A percentile compares a stretch with the other conserved stretches of the same genome.
phyloP scores from a whole-genome alignment of 495 filamentous ascomycete species.

The Letharia lupina region DNA sequence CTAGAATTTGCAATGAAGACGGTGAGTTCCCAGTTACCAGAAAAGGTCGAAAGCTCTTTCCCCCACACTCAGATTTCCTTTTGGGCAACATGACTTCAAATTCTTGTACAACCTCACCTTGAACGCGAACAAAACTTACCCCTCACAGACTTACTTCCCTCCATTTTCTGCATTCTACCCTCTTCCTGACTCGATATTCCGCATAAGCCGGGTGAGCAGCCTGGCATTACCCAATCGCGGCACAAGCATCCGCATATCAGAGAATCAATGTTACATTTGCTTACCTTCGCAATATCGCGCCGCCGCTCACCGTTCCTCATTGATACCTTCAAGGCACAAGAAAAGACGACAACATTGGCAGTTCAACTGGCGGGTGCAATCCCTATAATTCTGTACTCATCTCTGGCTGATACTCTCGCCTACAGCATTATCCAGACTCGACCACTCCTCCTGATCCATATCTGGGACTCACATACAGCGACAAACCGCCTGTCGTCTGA shows the following conservation, averaged over 20 bases:
- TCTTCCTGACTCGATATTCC: neutral
- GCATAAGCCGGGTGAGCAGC: neutral
- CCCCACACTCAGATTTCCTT: neutral
- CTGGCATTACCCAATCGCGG: neutral
- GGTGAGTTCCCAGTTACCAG: neutral
- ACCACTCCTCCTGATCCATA: neutral
- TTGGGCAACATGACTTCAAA: neutral
- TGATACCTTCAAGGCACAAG: neutral
- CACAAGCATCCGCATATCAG: neutral
- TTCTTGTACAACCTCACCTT: neutral
- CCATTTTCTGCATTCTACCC: neutral
- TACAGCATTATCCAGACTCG: neutral
- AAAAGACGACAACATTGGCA: neutral
- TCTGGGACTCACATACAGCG: neutral
- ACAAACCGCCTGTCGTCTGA: neutral
- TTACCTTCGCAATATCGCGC: neutral
- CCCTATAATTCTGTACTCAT: neutral
- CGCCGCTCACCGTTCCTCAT: neutral
- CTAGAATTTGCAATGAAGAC: neutral
- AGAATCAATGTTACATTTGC: slow-evolving; percentile 4
- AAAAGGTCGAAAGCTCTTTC: neutral
- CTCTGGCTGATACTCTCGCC: neutral
- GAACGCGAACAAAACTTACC: neutral
- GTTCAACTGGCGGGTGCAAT: neutral
- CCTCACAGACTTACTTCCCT: neutral